phyloP scores from a whole-genome alignment of 768 basidiomycete species.

The Daedaleopsis nitida region DNA sequence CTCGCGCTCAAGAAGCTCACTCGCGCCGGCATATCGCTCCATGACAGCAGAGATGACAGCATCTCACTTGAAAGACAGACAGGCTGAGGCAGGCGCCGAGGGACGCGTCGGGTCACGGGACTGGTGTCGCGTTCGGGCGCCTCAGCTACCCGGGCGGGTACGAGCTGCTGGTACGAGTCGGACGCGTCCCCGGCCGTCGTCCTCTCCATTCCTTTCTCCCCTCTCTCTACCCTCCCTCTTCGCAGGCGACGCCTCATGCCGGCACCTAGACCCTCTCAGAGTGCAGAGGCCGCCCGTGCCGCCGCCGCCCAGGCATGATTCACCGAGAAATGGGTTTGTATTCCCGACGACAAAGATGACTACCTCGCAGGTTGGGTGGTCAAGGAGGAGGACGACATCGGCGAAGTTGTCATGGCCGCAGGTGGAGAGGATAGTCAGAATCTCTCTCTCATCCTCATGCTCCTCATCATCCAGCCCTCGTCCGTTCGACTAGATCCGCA shows the following conservation, averaged over 20 bases:
- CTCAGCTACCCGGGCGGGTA: background rate
- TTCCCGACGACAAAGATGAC: conserved; percentile 88
- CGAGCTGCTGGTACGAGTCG: background rate
- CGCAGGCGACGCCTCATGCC: conserved; percentile 30
- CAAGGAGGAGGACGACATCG: conserved; percentile 80
- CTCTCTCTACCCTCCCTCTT: conserved; percentile 12
- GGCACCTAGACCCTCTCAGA: conserved; percentile 39
- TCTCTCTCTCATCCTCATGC: background rate
- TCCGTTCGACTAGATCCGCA: conserved; percentile 49
- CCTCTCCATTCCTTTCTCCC: background rate
- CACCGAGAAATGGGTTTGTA: conserved; percentile 98
- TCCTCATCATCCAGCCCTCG: background rate
- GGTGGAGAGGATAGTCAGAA: conserved; percentile 71
- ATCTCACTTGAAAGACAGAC: background rate
- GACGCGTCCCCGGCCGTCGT: background rate
- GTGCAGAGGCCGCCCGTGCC: conserved; percentile 72
- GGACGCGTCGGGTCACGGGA: background rate
- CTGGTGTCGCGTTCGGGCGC: background rate
- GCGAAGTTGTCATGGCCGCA: conserved; percentile 82
- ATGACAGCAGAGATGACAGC: no score
- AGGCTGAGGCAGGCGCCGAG: background rate
- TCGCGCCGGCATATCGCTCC: no score
- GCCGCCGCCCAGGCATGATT: conserved; percentile 94
- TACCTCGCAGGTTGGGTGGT: conserved; percentile 95
- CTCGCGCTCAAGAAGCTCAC: no score